Percentiles rank a stretch among this genome's conserved stretches.
Conservation (phyloP, 2,329 filamentous ascomycete species). For the Volutella citrinella region DNA sequence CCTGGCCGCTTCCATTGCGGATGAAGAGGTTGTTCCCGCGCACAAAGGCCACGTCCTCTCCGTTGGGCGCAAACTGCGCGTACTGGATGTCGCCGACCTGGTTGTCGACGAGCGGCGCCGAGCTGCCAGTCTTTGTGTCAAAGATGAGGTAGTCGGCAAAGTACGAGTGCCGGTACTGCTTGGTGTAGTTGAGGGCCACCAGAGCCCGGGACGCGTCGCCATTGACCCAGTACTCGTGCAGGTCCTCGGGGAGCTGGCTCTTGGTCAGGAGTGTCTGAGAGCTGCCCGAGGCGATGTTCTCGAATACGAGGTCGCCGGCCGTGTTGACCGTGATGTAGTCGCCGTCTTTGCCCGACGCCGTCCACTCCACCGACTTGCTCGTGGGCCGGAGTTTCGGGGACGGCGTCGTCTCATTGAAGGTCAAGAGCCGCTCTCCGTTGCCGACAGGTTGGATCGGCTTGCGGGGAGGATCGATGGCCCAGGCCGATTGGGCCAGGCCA, state of each 20-base stretch:
- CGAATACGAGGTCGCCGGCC: slow-evolving; percentile 54
- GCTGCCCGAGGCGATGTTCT: slow-evolving; percentile 58
- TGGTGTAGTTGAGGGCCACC: slow-evolving; percentile 63
- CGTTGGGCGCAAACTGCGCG: slow-evolving; percentile 57
- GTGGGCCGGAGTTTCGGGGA: slow-evolving; percentile 42
- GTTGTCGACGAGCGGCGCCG: slow-evolving; percentile 53
- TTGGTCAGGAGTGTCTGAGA: slow-evolving; percentile 56
- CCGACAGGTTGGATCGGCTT: slow-evolving; percentile 53
- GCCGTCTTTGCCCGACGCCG: slow-evolving; percentile 57
- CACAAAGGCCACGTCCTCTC: slow-evolving; percentile 63
- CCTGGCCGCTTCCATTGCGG: slow-evolving; percentile 41
- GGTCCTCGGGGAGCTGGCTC: slow-evolving; percentile 52
- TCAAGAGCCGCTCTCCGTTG: slow-evolving; percentile 53
- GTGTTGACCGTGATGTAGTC: slow-evolving; percentile 54
- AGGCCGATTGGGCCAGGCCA: too few relatives aligned
- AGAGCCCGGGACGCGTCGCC: slow-evolving; percentile 57
- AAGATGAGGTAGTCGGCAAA: slow-evolving; percentile 65
- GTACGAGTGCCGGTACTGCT: slow-evolving; percentile 67
- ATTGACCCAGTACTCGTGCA: slow-evolving; percentile 60
- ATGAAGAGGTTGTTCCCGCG: slow-evolving; percentile 64
- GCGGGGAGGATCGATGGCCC: slow-evolving; percentile 50
- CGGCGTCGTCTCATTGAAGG: slow-evolving; percentile 58
- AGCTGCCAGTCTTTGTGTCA: slow-evolving; percentile 55
- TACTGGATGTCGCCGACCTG: slow-evolving; percentile 66
- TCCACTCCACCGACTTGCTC: slow-evolving; percentile 53